phyloP scores from a whole-genome alignment of 1,284 basidiomycete genomes.

The Rhizopogon parksii region DNA sequence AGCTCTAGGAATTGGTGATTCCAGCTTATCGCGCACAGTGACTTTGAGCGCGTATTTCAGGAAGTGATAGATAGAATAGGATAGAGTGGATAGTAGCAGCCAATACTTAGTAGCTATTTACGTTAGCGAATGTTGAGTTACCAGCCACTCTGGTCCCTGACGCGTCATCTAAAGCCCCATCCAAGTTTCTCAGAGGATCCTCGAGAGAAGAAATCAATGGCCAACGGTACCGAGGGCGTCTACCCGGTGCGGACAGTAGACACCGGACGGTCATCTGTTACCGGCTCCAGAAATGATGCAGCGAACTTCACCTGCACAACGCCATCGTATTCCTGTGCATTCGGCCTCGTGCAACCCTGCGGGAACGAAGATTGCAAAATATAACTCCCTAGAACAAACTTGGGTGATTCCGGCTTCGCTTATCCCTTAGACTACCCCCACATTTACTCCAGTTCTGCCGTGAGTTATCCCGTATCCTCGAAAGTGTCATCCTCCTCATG shows the following conservation, averaged over 20 bases:
- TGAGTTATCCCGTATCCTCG: background rate
- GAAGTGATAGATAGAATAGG: too few relatives aligned
- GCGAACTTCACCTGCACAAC: background rate
- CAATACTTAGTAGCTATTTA: too few relatives aligned
- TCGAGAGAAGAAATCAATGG: background rate
- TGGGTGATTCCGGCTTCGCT: background rate
- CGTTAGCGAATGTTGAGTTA: too few relatives aligned
- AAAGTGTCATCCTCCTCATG: background rate
- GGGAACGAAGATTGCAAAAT: constrained; percentile 1
- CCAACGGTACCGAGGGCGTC: background rate
- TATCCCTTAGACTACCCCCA: background rate
- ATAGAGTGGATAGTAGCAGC: too few relatives aligned
- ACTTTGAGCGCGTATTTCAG: too few relatives aligned
- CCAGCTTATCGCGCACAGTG: too few relatives aligned
- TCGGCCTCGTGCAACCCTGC: background rate
- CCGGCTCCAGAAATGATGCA: background rate
- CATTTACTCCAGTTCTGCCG: background rate
- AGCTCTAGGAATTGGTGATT: too few relatives aligned
- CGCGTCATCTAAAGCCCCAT: too few relatives aligned
- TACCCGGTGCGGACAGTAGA: background rate
- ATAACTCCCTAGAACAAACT: background rate
- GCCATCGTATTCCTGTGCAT: background rate
- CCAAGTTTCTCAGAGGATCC: too few relatives aligned
- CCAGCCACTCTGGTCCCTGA: too few relatives aligned
- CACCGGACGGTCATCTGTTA: background rate